phyloP scores from a whole-genome alignment of 306 rosid genomes.

The Casuarina equisetifolia region DNA sequence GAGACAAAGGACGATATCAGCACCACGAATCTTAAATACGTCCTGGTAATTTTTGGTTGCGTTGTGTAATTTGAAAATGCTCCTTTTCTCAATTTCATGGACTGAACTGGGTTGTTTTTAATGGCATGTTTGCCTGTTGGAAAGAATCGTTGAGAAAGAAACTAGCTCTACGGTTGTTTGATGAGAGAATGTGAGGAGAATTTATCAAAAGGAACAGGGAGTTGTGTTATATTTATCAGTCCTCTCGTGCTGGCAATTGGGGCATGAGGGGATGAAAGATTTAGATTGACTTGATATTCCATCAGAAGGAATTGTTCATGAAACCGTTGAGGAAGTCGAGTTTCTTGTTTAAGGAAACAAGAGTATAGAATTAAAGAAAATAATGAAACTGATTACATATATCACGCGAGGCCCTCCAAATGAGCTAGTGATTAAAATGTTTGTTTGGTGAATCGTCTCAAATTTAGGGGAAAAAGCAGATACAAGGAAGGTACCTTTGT shows the following conservation, averaged over 20 bases:
- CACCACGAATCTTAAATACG: slow-evolving; percentile 76
- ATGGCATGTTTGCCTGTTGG: not conserved
- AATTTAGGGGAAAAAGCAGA: no score
- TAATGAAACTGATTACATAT: not conserved
- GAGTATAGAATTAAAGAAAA: not conserved
- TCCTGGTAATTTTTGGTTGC: slow-evolving; percentile 54
- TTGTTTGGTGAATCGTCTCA: not conserved
- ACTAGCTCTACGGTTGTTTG: not conserved
- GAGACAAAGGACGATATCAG: slow-evolving; percentile 93
- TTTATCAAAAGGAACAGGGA: not conserved
- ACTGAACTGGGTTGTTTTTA: not conserved
- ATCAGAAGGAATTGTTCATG: not conserved
- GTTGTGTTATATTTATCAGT: not conserved
- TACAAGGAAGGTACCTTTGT: not conserved
- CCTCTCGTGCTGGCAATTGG: not conserved
- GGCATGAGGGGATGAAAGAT: not conserved
- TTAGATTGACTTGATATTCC: not conserved
- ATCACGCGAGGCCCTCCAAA: not conserved
- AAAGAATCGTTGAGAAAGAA: not conserved
- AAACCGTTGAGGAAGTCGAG: not conserved
- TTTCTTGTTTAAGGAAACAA: not conserved
- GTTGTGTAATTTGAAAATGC: not conserved
- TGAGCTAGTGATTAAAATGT: not conserved
- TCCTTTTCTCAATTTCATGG: not conserved
- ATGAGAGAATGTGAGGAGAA: not conserved